Percentiles rank a stretch among this genome's conserved stretches.
Evolutionary conservation across 805 yeast species (phyloP).

Genomic region (Nakazawaea sp.): DNA sequence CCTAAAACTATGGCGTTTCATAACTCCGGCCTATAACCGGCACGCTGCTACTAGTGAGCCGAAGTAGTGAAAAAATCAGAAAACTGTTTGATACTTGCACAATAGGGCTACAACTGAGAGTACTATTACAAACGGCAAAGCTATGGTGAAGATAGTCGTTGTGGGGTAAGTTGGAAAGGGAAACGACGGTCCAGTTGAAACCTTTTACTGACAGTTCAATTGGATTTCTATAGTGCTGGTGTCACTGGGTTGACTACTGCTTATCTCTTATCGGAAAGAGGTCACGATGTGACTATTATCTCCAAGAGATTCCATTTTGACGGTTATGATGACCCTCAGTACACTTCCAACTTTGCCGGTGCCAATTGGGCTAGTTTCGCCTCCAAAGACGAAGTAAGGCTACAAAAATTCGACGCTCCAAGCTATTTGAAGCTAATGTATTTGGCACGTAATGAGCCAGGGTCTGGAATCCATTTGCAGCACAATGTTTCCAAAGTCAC

Average conservation of each 20-base stretch:
- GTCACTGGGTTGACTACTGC: slow-evolving; percentile 40
- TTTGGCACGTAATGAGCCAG: slow-evolving; percentile 35
- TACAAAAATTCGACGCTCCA: slow-evolving; percentile 33
- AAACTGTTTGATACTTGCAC: too few species aligned
- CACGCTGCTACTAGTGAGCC: too few species aligned
- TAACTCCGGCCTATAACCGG: too few species aligned
- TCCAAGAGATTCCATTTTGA: slow-evolving; percentile 43
- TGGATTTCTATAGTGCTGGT: slow-evolving; percentile 32
- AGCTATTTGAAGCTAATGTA: slow-evolving; percentile 34
- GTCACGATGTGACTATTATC: slow-evolving; percentile 27
- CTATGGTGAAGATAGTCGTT: slow-evolving; percentile 6
- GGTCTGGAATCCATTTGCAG: slow-evolving; percentile 30
- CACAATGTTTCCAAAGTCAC: slow-evolving; percentile 14
- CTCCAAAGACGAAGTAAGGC: slow-evolving; percentile 12
- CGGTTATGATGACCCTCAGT: slow-evolving; percentile 26
- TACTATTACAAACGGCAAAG: too few species aligned
- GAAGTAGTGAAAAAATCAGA: too few species aligned
- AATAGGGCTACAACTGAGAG: too few species aligned
- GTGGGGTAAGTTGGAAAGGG: slow-evolving; percentile 4
- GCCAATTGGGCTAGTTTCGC: slow-evolving; percentile 56
- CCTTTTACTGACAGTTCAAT: too few species aligned
- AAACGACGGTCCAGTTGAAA: not conserved
- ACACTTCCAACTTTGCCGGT: slow-evolving; percentile 53
- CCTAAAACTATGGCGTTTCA: too few species aligned
- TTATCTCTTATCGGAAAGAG: slow-evolving; percentile 24